Evolutionary conservation across 495 filamentous ascomycete species (phyloP).

Genomic region (Mytilinidion resinicola): DNA sequence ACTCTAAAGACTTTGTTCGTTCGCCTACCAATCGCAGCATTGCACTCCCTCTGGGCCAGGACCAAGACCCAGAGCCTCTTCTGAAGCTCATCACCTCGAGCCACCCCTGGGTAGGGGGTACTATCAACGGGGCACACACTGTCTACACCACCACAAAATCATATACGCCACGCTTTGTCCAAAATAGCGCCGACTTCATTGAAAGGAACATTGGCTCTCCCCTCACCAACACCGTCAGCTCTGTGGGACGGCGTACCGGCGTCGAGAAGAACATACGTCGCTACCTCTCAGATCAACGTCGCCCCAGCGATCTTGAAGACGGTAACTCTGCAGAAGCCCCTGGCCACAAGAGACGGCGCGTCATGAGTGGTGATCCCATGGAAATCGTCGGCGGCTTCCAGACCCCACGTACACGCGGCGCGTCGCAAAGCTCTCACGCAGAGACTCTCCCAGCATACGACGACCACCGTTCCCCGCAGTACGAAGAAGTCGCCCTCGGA

Average conservation of each 20-base stretch:
- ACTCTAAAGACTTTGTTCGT: conserved; percentile 46
- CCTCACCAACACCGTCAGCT: conserved; percentile 74
- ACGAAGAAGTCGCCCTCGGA: conserved; percentile 49
- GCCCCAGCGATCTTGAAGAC: conserved; percentile 36
- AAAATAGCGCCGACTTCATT: conserved; percentile 74
- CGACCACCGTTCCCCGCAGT: conserved; percentile 63
- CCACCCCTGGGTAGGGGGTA: conserved; percentile 70
- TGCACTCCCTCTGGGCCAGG: conserved; percentile 31
- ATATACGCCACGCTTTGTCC: conserved; percentile 73
- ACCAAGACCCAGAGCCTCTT: conserved; percentile 58
- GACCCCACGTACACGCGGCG: conserved; percentile 19
- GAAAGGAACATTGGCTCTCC: conserved; percentile 76
- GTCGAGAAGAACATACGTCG: conserved; percentile 76
- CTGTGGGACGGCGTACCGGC: conserved; percentile 71
- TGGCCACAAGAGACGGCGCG: conserved; percentile 59
- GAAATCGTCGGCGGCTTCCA: conserved; percentile 42
- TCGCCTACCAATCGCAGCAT: conserved; percentile 44
- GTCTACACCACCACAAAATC: conserved; percentile 79
- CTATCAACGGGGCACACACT: conserved; percentile 72
- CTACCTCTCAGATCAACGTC: conserved; percentile 52
- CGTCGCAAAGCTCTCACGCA: conserved; percentile 46
- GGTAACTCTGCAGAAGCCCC: conserved; percentile 38
- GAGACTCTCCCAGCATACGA: conserved; percentile 78
- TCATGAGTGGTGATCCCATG: conserved; percentile 39
- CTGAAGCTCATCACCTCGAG: conserved; percentile 72